phyloP scores from a whole-genome alignment of 108 stramenopile genomes.

The Aureococcus anophagefferens region DNA sequence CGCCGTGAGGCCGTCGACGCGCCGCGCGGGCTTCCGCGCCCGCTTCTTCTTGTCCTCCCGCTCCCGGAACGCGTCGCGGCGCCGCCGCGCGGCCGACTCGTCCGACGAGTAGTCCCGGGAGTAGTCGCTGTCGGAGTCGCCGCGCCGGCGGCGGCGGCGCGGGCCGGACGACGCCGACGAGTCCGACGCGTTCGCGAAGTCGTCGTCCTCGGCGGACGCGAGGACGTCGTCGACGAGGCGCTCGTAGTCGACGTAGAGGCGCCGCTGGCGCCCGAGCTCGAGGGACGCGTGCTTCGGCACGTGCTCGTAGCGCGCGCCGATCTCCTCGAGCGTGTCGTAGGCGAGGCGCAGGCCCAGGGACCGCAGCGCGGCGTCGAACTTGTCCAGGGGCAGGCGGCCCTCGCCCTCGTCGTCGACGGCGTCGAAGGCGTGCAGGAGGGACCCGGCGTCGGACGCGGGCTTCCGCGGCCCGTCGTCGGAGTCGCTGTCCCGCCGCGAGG shows the following conservation, averaged over 20 bases:
- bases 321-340: neutral
- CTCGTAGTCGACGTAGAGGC: neutral
- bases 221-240: neutral
- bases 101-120: too few relatives aligned
- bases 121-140: too few relatives aligned
- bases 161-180: neutral
- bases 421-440: neutral
- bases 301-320: neutral
- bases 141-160: too few relatives aligned
- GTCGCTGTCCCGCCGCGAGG: too few relatives aligned
- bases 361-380: neutral
- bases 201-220: neutral
- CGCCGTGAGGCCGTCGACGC: neutral
- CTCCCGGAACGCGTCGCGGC: too few relatives aligned
- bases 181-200: neutral
- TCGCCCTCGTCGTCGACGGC: neutral
- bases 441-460: neutral
- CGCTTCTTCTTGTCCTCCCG: too few relatives aligned
- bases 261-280: neutral
- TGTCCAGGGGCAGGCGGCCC: neutral
- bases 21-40: too few relatives aligned
- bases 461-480: neutral
- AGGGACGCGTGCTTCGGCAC: too few relatives aligned
- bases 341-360: neutral
- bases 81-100: too few relatives aligned